Evolutionary conservation across 495 filamentous ascomycete genomes (phyloP).

Genomic region (Amorphotheca resinae): DNA sequence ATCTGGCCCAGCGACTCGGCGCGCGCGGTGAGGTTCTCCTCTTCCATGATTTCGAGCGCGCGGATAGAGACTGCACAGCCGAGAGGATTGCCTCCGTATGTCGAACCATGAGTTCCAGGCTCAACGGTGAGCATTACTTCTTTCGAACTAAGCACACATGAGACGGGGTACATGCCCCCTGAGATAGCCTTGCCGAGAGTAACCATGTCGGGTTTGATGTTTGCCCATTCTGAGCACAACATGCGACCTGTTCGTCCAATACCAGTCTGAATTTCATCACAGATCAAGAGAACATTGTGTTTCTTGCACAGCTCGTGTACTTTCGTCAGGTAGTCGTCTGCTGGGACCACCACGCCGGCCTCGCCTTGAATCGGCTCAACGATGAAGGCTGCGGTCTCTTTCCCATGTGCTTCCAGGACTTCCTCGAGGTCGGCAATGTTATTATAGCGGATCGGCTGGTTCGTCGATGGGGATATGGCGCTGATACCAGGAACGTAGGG

Average conservation of each 20-base stretch:
- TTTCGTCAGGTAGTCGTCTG: conserved; percentile 73
- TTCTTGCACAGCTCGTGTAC: conserved; percentile 82
- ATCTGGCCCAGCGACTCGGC: conserved; percentile 68
- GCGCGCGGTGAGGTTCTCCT: conserved; percentile 75
- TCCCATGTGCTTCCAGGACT: conserved; percentile 66
- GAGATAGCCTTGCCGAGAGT: conserved; percentile 95
- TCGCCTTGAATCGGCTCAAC: conserved; percentile 98
- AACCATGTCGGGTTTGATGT: conserved; percentile 89
- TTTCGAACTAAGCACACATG: conserved; percentile 76
- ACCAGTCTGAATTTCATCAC: conserved; percentile 96
- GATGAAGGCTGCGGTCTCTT: conserved; percentile 83
- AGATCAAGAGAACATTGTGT: conserved; percentile 89
- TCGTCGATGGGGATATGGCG: conserved; percentile 62
- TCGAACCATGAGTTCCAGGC: conserved; percentile 91
- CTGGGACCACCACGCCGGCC: conserved; percentile 91
- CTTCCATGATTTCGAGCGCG: conserved; percentile 85
- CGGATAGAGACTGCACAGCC: conserved; percentile 93
- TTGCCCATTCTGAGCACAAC: conserved; percentile 87
- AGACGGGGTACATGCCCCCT: conserved; percentile 97
- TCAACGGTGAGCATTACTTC: conserved; percentile 97
- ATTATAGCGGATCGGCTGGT: conserved; percentile 72
- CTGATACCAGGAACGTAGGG: conserved; percentile 87
- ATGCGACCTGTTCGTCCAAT: conserved; percentile 91
- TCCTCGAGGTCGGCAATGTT: conserved; percentile 68
- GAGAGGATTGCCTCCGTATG: conserved; percentile 96